Evolutionary conservation across 2,329 filamentous ascomycete species (phyloP).

Genomic region (Ceratocystiopsis sp.): DNA sequence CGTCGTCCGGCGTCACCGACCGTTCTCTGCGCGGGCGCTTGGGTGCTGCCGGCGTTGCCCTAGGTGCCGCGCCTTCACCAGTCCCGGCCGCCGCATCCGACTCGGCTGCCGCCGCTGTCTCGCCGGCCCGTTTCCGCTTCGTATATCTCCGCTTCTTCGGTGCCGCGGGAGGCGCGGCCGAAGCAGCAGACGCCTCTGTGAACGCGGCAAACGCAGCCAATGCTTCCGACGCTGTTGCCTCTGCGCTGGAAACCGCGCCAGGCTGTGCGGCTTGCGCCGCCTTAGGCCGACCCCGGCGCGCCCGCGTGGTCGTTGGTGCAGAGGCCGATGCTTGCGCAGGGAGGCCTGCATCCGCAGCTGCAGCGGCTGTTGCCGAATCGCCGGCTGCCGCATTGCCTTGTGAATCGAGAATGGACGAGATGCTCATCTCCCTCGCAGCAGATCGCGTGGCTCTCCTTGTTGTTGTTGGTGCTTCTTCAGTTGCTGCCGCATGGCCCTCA

Average conservation of each 20-base stretch:
- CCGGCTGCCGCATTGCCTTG: not conserved
- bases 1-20: constrained; percentile 43
- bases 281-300: not conserved
- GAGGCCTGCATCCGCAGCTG: not conserved
- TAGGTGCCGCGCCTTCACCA: not conserved
- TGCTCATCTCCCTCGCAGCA: too few species aligned
- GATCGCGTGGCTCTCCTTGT: not conserved
- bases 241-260: not conserved
- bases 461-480: not conserved
- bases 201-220: not conserved
- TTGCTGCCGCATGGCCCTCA: not conserved
- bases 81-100: not conserved
- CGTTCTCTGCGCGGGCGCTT: constrained; percentile 21
- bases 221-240: not conserved
- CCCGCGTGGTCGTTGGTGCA: not conserved
- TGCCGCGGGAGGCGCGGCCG: not conserved
- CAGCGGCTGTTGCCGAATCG: not conserved
- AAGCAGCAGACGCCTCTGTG: not conserved
- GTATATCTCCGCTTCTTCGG: constrained; percentile 6
- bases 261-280: not conserved
- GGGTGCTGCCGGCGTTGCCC: not conserved
- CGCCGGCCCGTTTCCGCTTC: constrained; percentile 1
- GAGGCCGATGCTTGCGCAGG: not conserved
- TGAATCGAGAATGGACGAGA: too few species aligned
- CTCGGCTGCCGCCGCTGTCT: not conserved